Evolutionary conservation across 305 asterid genomes (phyloP).

Genomic region (Rubia peregrina): DNA sequence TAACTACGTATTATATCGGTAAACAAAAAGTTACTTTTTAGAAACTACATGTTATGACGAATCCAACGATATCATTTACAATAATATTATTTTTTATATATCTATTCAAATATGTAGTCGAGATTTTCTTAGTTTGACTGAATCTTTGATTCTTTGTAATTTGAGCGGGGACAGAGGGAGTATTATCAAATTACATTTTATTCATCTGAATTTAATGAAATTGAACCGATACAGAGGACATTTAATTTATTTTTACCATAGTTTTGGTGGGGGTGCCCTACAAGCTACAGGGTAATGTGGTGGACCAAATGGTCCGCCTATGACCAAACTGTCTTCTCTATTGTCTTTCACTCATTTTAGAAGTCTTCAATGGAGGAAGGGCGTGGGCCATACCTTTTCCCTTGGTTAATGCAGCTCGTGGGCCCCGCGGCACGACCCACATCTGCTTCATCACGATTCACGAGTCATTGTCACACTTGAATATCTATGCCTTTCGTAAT

Average conservation of each 20-base stretch:
- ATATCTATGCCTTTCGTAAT: background rate
- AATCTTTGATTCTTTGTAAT: too few species aligned
- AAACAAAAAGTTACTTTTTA: too few species aligned
- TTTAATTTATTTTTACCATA: background rate
- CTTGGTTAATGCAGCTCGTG: background rate
- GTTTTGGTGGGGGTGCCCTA: background rate
- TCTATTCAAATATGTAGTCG: too few species aligned
- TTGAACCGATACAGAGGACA: too few species aligned
- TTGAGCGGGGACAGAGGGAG: too few species aligned
- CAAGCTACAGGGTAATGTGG: background rate
- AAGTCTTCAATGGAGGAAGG: slow-evolving; percentile 1
- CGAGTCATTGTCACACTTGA: slow-evolving; percentile 23
- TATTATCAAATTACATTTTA: too few species aligned
- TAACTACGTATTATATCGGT: too few species aligned
- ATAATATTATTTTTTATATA: too few species aligned
- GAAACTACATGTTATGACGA: too few species aligned
- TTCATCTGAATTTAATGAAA: too few species aligned
- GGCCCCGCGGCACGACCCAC: slow-evolving; percentile 9
- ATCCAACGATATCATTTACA: too few species aligned
- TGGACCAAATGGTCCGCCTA: background rate
- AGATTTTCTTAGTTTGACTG: too few species aligned
- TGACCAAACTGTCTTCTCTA: slow-evolving; percentile 10
- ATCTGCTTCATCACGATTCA: background rate
- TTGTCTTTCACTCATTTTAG: slow-evolving; percentile 15
- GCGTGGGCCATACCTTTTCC: background rate